A percentile compares a stretch with the other conserved stretches of the same genome.
Evolutionary conservation across 2,329 filamentous ascomycete genomes (phyloP).

Genomic region (Colletotrichum simmondsii): DNA sequence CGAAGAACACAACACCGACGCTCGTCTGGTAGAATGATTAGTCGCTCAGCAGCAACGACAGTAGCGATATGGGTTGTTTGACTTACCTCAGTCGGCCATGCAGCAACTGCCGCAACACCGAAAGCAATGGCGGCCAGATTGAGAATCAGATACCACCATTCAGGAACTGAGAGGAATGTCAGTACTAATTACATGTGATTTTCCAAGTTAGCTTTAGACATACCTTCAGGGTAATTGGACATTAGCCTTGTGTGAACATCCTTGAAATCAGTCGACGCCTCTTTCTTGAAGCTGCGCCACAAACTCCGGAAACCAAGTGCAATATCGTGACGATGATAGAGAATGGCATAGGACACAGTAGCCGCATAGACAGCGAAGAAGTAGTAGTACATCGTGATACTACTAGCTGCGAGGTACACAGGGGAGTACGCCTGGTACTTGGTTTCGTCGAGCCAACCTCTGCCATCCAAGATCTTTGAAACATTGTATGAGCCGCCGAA

Average conservation of each 20-base stretch:
- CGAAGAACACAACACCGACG: constrained; percentile 54
- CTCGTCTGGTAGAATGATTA: constrained; percentile 44
- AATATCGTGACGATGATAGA: constrained; percentile 53
- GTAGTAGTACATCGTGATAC: constrained; percentile 47
- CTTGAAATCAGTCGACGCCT: constrained; percentile 37
- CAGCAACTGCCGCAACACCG: constrained; percentile 47
- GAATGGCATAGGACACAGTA: constrained; percentile 50
- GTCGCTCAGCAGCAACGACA: background rate
- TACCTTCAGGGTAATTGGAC: constrained; percentile 53
- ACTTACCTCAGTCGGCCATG: constrained; percentile 48
- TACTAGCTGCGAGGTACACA: constrained; percentile 51
- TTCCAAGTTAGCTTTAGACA: too few species aligned
- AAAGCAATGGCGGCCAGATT: constrained; percentile 44
- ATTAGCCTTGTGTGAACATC: constrained; percentile 61
- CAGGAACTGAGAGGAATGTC: constrained; percentile 44
- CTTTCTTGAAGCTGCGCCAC: constrained; percentile 42
- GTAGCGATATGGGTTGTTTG: too few species aligned
- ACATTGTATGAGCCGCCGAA: constrained; percentile 51
- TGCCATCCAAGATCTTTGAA: constrained; percentile 43
- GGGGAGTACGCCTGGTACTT: constrained; percentile 55
- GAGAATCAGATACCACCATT: constrained; percentile 57
- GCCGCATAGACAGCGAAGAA: constrained; percentile 55
- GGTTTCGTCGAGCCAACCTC: constrained; percentile 46
- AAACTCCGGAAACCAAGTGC: constrained; percentile 47
- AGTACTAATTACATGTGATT: background rate